Percentiles rank a stretch among this genome's conserved stretches.
phyloP scores from a whole-genome alignment of 352 stramenopile genomes.

The Globisporangium abappressorium region DNA sequence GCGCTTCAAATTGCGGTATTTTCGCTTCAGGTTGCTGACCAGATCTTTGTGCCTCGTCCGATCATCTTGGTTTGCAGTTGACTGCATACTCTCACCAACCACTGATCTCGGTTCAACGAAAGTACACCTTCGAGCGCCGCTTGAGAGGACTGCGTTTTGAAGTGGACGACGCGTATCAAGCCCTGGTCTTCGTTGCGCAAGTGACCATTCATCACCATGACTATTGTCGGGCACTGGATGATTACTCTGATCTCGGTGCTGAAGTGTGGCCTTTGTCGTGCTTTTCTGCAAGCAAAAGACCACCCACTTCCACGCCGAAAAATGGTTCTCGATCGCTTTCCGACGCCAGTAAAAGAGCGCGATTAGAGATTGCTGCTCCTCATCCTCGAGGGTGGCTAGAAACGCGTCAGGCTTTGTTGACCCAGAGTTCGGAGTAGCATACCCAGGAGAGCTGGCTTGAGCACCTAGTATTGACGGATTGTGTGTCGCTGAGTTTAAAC shows the following conservation, averaged over 20 bases:
- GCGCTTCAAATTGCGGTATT: constrained; percentile 13
- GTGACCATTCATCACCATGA: too few relatives aligned
- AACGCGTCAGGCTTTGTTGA: constrained; percentile 15
- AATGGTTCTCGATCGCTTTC: constrained; percentile 37
- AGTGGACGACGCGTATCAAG: background rate
- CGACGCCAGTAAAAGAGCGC: constrained; percentile 46
- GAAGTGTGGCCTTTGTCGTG: background rate
- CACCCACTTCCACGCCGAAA: constrained; percentile 40
- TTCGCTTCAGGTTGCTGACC: constrained; percentile 7
- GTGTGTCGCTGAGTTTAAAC: background rate
- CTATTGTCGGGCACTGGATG: background rate
- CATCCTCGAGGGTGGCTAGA: constrained; percentile 31
- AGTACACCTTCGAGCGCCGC: background rate
- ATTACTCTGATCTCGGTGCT: background rate
- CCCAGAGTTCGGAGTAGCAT: constrained; percentile 2
- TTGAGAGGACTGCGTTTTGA: background rate
- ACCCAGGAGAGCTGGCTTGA: background rate
- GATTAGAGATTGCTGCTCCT: constrained; percentile 39
- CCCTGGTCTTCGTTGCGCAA: background rate
- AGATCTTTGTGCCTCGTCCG: constrained; percentile 1
- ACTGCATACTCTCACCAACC: background rate
- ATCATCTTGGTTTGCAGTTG: background rate
- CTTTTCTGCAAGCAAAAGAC: background rate
- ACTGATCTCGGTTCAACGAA: background rate
- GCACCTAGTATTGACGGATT: background rate